Percentiles rank a stretch among this genome's conserved stretches.
Evolutionary conservation across 2,329 filamentous ascomycete species (phyloP).

Genomic region (Corinectria fuckeliana): DNA sequence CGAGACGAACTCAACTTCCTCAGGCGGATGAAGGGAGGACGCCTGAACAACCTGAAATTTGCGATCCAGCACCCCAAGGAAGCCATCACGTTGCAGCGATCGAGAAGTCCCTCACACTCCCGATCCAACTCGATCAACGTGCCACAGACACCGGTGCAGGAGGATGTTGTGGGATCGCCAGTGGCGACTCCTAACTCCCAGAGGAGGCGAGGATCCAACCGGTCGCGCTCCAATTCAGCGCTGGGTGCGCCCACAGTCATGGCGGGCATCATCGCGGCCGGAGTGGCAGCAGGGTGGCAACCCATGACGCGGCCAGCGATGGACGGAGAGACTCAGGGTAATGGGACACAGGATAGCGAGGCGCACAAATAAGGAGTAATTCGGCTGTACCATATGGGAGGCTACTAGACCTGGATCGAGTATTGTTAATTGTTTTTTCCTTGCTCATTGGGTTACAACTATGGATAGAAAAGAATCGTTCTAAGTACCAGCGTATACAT

Average conservation of each 20-base stretch:
- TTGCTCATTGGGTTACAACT: slow-evolving; percentile 24
- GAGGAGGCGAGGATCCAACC: slow-evolving; percentile 70
- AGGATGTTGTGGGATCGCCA: slow-evolving; percentile 57
- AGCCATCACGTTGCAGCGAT: slow-evolving; percentile 64
- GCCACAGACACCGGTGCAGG: slow-evolving; percentile 68
- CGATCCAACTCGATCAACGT: slow-evolving; percentile 67
- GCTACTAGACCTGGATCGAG: slow-evolving; percentile 17
- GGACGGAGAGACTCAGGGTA: slow-evolving; percentile 25
- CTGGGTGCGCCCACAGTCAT: slow-evolving; percentile 79
- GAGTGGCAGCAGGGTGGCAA: slow-evolving; percentile 78
- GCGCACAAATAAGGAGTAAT: slow-evolving; percentile 36
- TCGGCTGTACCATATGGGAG: slow-evolving; percentile 25
- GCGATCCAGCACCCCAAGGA: slow-evolving; percentile 78
- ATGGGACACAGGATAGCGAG: slow-evolving; percentile 29
- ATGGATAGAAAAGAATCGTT: slow-evolving; percentile 27
- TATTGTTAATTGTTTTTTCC: slow-evolving; percentile 28
- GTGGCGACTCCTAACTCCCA: slow-evolving; percentile 66
- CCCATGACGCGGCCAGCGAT: slow-evolving; percentile 54
- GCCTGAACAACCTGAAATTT: slow-evolving; percentile 81
- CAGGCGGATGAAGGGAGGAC: slow-evolving; percentile 80
- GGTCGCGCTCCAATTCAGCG: slow-evolving; percentile 72
- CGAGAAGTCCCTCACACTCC: slow-evolving; percentile 68
- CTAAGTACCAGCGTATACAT: neutral
- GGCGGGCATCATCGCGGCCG: slow-evolving; percentile 82
- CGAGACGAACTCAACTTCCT: slow-evolving; percentile 82